Conservation (phyloP, 1,284 basidiomycete species). For the Boletus albobrunnescens region DNA sequence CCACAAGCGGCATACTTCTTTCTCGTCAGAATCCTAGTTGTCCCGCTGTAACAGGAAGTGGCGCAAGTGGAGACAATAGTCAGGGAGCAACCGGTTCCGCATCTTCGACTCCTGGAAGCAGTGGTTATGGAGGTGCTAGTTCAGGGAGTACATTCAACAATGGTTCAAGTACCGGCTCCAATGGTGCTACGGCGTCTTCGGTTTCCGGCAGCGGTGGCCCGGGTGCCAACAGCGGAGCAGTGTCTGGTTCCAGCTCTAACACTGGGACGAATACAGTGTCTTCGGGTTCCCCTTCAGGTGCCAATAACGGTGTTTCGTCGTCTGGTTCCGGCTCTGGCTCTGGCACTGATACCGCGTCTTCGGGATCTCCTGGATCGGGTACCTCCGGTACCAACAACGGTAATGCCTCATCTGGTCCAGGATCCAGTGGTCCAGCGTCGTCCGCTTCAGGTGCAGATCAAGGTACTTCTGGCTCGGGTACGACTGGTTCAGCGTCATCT, state of each 20-base stretch:
- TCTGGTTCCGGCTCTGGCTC: neutral
- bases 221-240: neutral
- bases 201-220: conserved; percentile 6
- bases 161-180: neutral
- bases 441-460: neutral
- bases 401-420: conserved; percentile 1
- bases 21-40: conserved; percentile 27
- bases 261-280: neutral
- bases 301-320: neutral
- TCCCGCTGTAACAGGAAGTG: neutral
- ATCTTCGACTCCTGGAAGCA: neutral
- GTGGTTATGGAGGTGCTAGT: neutral
- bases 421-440: neutral
- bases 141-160: neutral
- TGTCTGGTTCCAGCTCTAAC: conserved; percentile 5
- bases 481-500: neutral
- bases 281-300: neutral
- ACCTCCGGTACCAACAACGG: neutral
- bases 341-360: neutral
- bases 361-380: neutral
- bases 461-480: neutral
- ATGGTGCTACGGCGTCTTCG: conserved; percentile 5
- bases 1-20: conserved; percentile 13
- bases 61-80: neutral
- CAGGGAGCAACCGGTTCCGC: neutral